Evolutionary conservation across 768 basidiomycete species (phyloP), one percentile per base, ranked within the genome.

Genomic region (Mrakia frigida): DNA sequence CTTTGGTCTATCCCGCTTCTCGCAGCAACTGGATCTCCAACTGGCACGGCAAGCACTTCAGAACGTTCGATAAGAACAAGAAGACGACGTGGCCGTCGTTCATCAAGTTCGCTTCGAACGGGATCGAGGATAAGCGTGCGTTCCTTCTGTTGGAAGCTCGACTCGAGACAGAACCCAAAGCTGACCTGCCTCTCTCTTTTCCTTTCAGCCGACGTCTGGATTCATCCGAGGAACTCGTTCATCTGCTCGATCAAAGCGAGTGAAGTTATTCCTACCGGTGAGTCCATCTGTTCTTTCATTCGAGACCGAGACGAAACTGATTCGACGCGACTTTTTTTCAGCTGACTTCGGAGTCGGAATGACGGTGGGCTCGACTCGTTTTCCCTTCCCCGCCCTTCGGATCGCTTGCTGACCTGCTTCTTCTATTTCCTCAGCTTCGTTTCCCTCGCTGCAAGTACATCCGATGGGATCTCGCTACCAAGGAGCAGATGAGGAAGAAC

Each of bases 171-270:
- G n/a, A n/a, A 35, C 10, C 14, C 35, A 5, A 21, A 9, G n/a
- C 35, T 75, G 41, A 52, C 65, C 35, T 39, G 0, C 21, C 11
- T 13, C 18, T 31, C 43, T 60, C 68, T 21, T 21, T 33, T 60
- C 35, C 7, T 18, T 60, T 53, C 52, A 77, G 77, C 94, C 0
- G 94, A 99, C 82, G 84, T 95, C 21, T 97, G 95, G 83, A 87
- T 98, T 59, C 89, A 92, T 68, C 95, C 96, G 1, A 59, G 28
- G 77, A 97, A 95, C 79, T 97, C 96, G 0, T 98, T 99, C 83
- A 91, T 98, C 50, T 77, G 98, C 79, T 91, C 91, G 80, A 88
- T 98, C 74, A 98, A 98, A 83, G 96, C 93, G 0, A 92, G 95
- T 0, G 94, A 98, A 82, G 92, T 98, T 72, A 89, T 89, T 2